Evolutionary conservation across 108 stramenopile genomes (phyloP).

Genomic region (Ochromonas danica): DNA sequence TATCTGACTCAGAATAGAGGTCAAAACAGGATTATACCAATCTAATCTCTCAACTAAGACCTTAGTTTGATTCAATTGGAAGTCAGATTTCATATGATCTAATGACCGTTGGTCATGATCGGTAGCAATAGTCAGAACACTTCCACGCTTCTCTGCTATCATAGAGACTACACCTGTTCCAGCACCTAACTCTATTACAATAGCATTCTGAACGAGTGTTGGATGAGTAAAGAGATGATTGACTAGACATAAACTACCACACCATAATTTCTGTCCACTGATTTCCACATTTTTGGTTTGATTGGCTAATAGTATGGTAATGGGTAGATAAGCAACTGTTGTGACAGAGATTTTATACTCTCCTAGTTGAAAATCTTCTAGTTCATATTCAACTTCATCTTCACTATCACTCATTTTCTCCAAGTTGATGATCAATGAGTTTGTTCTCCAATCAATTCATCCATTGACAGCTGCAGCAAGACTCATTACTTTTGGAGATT

Average conservation of each 20-base stretch:
- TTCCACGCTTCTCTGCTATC: not conserved
- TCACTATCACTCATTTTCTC: constrained; percentile 30
- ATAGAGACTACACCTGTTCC: constrained; percentile 33
- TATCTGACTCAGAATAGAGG: not conserved
- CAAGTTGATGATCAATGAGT: no score
- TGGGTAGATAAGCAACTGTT: constrained; percentile 18
- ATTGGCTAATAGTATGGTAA: constrained; percentile 7
- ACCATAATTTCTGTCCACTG: constrained; percentile 35
- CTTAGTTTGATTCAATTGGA: not conserved
- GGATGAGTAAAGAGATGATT: not conserved
- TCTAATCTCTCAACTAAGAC: not conserved
- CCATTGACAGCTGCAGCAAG: no score
- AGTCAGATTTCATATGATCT: constrained; percentile 15
- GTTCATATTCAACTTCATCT: constrained; percentile 32
- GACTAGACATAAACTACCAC: not conserved
- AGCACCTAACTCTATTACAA: constrained; percentile 27
- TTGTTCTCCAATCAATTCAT: no score
- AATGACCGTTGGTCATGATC: not conserved
- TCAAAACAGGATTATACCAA: constrained; percentile 11
- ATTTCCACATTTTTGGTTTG: constrained; percentile 31
- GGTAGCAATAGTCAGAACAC: not conserved
- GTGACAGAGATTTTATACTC: constrained; percentile 17
- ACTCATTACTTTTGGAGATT: no score
- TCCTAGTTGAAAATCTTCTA: not conserved
- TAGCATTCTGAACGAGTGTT: not conserved